Base-by-base conservation (phyloP, 2,329 filamentous ascomycete species). In the Penicillium sp. region DNA sequence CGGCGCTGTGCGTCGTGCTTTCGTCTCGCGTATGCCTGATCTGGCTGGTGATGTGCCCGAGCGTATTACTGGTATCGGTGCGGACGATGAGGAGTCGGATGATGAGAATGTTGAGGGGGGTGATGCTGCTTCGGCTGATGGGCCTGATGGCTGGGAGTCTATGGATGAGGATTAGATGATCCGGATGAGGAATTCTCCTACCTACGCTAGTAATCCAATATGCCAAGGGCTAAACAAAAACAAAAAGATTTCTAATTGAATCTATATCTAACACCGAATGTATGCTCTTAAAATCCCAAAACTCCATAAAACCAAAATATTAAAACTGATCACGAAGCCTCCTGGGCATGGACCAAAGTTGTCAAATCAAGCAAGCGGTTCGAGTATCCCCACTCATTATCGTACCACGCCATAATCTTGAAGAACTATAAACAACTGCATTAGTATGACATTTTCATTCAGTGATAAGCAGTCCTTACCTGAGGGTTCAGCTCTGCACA, bases 311-410 rank as follows among this genome's bases (percentile, higher is more conserved):
- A 19, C 12, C 37, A n/a, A 37, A 58, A 9, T 10, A 12, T 30
- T 49, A 44, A 45, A 26, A 42, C 30, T n/a, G 22, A 56, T 64
- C 55, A 62, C 54, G 45, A 56, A 53, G 56, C 57, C 59, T 70
- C 67, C 42, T 61, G 58, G 58, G 62, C 65, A 54, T 68, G 64
- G 10, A 72, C 69, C 53, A 67, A 58, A 47, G 65, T 68, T 22
- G 72, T 68, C 75, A 92, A 88, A 81, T 92, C 90, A 69, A 92
- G 82, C 73, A 92, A 88, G 84, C 90, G 92, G 83, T 92, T 92
- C 79, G 90, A 93, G 88, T 97, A 96, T 75, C 92, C 93, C 91
- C 91, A 96, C 87, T 96, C 92, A 84, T 96, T 96, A 85, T 94
- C 91, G 83, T 95, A 94, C 93, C 93, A 97, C 72, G 88, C 88